Base-by-base conservation (phyloP, 108 stramenopile species). In the Cyclotella cryptica region DNA sequence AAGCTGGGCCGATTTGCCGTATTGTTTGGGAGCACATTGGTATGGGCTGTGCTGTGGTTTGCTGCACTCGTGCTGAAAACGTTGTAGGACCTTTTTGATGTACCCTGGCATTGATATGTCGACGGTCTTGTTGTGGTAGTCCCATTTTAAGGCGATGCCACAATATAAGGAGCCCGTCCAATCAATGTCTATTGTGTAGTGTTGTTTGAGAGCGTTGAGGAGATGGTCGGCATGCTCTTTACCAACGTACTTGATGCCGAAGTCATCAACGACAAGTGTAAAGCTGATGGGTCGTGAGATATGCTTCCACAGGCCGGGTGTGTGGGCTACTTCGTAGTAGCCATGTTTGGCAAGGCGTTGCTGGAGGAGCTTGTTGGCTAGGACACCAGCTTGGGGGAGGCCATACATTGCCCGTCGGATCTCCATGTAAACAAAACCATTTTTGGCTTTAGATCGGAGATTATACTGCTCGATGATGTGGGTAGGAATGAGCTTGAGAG, bases 31-130 rank as follows among this genome's bases (percentile, higher is more conserved):
- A 19, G 24, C 19, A 18, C 68, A 58, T 22, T 24, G 49, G 59
- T 60, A 44, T 18, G 87, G 87, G 1, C 79, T 59, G 43, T 85
- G 55, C 51, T 88, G 67, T 11, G 81, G 82, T 46, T 43, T 27
- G n/a, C 82, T 82, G 0, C 61, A 41, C 5, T 60, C 67, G 47
- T 88, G 87, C 11, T 66, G 42, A 61, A 80, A 85, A 17, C 52
- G 41, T 14, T 39, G 30, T 0, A 88, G 40, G 10, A 70, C 73
- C 40, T 69, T 71, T 57, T 78, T 77, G 27, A 88, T 72, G 28
- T 85, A 88, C 11, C 75, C 83, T n/a, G 85, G 85, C 84, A 85
- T 83, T 19, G 87, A 83, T 13, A 81, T 51, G 39, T 78, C 72
- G 12, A 78, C 66, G 17, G 49, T 52, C 17, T 84, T 60, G 8